These are phyloP conservation scores for Hyaloscypha hepaticicola DNA, from an alignment of 495 filamentous ascomycete species.

Conservation along the genomic window DNA sequence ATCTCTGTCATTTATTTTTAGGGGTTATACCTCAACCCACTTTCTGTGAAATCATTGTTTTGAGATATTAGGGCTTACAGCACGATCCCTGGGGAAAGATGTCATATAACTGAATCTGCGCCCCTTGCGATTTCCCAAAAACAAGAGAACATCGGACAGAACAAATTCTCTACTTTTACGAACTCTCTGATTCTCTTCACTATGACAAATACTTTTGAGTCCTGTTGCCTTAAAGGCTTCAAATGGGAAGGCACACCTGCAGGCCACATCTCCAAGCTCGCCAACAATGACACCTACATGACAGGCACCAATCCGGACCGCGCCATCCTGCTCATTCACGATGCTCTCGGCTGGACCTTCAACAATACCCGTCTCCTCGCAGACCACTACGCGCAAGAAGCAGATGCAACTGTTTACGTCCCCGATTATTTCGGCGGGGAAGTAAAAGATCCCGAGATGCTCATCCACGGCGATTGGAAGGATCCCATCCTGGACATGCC, in stretches of 20 bases:
- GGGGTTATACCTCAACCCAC: too few species aligned
- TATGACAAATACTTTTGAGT: background rate
- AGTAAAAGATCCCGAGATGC: constrained; percentile 32
- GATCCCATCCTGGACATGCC: constrained; percentile 36
- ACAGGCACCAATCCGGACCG: constrained; percentile 36
- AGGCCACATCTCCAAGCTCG: constrained; percentile 34
- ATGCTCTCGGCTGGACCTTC: constrained; percentile 51
- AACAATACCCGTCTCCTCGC: constrained; percentile 40
- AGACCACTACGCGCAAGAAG: constrained; percentile 50
- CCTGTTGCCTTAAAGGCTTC: constrained; percentile 31
- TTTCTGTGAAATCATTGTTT: too few species aligned
- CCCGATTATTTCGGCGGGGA: constrained; percentile 49
- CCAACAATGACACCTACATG: constrained; percentile 35
- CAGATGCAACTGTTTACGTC: constrained; percentile 50
- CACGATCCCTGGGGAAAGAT: too few species aligned
- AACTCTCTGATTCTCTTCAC: too few species aligned
- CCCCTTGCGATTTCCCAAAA: too few species aligned
- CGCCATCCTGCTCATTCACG: constrained; percentile 47
- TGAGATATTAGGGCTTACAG: too few species aligned
- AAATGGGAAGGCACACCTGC: constrained; percentile 38
- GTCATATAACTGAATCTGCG: too few species aligned
- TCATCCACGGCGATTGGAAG: constrained; percentile 35
- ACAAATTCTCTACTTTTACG: too few species aligned
- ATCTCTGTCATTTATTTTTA: too few species aligned
- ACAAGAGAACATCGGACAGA: too few species aligned